Base-by-base conservation (phyloP, 2,329 filamentous ascomycete species). In the Scolecobasidium constrictum region DNA sequence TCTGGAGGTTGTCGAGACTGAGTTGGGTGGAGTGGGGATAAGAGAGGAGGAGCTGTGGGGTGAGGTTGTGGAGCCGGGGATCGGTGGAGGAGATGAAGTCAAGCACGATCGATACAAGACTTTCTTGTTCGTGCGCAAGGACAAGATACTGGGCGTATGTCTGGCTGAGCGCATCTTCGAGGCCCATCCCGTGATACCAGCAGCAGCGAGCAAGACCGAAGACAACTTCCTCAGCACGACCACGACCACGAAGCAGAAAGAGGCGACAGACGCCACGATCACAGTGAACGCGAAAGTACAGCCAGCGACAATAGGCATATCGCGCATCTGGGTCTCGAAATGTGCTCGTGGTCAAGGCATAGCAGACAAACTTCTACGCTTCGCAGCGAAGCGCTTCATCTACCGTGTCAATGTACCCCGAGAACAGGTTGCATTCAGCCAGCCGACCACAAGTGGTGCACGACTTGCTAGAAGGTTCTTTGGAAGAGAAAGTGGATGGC, bases 251-350 rank as follows among this genome's bases (percentile, higher is more conserved):
- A 15, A 3, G 19, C 13, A 31, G 13, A 26, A 16, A 16, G 7
- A 5, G 18, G 7, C 23, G 20, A 16, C 13, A 26, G n/a, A 36
- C n/a, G 21, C 38, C 6, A 23, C 46, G 12, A 35, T 48, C 12
- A 34, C 46, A 13, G 21, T 43, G 5, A 22, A 43, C 52, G 19
- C 48, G 55, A 41, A 58, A 60, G 45, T 66, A 62, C 1, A 58
- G 61, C 47, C 66, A 63, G 75, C 71, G 3, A 62, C 72, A n/a
- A 64, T 81, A 42, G 75, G 77, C 15, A 70, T 83, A 19, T 78
- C 77, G 18, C 69, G 78, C 21, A 77, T 83, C 49, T 83, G 78
- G 78, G 77, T 75, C 1, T 75, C 72, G 5, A 68, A 65, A 4
- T 64, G 67, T 2, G 71, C 73, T 46, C 67, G 77, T 22, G 61